These are phyloP conservation scores for Calonectria hongkongensis DNA, from an alignment of 2,329 filamentous ascomycete genomes.

Conservation along the genomic window DNA sequence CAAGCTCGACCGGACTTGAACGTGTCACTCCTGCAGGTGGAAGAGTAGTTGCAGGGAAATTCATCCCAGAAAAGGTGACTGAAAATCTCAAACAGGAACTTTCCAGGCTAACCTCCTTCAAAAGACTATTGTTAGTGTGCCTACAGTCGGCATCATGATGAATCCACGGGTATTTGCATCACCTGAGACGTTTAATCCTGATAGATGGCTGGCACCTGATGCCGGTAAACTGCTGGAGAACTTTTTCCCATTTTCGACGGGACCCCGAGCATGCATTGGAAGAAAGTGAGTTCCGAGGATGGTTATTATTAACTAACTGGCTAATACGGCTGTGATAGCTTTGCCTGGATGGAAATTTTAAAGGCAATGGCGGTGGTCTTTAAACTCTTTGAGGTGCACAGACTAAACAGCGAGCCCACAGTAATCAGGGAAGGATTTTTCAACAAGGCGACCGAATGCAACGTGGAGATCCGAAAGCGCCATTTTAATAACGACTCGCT, in stretches of 20 bases:
- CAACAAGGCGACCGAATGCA: constrained; percentile 12
- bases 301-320: neutral
- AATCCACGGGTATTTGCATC: neutral
- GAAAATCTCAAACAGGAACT: neutral
- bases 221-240: neutral
- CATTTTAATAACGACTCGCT: neutral
- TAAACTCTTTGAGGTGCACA: constrained; percentile 9
- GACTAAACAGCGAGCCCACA: neutral
- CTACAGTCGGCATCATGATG: constrained; percentile 12
- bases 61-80: constrained; percentile 5
- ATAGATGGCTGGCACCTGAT: constrained; percentile 3
- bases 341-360: constrained; percentile 18
- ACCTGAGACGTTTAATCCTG: neutral
- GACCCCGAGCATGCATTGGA: constrained; percentile 4
- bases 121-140: neutral
- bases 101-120: neutral
- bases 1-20: constrained; percentile 5
- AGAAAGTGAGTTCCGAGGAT: neutral
- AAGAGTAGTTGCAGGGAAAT: neutral
- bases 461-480: constrained; percentile 6
- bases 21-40: constrained; percentile 1
- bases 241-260: constrained; percentile 16
- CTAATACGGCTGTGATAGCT: neutral
- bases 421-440: constrained; percentile 16
- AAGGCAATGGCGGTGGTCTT: constrained; percentile 1